Base-by-base conservation (phyloP, 768 basidiomycete species). In the Lentinula boryana region DNA sequence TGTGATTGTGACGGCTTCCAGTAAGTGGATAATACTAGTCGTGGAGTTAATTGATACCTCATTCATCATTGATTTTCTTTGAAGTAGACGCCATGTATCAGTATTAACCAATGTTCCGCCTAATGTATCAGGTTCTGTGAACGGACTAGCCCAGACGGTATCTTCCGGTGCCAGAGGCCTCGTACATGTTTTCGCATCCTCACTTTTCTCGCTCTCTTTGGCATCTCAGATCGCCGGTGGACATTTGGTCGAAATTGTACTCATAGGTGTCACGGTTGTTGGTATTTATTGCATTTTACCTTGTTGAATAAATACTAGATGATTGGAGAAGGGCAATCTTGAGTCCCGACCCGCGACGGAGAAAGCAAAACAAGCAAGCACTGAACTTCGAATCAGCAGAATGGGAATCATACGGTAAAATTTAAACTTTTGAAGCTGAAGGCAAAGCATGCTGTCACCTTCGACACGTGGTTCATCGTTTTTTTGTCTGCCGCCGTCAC, bases 91-190 rank as follows among this genome's bases (percentile, higher is more conserved):
- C 68, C 69, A 77, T 72, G 67, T 84, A 74, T 67, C 76, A 67
- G 77, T 71, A 62, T 81, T 68, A 69, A 80, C 65, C 73, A 80
- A 64, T 69, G 75, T 67, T 64, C 84, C 67, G 64, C 70, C 74
- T 1, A 67, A 72, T 0, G 67, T 80, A 10, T 71, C 87, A 8
- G 84, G 80, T 1, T 75, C 82, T 3, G 76, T 77, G 16, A 85
- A 84, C 62, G 83, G 84, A 1, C 62, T 85, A 32, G 83, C 77
- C 3, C 85, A 88, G 68, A 81, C 82, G 67, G 67, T 78, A 4
- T 74, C 75, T 2, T 82, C 80, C 0, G 69, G 76, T 4, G 72
- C 79, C 64, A 76, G 85, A 23, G 73, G 83, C 0, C 65, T 86
- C 9, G 82, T 81, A 2, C 85, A 85, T 1, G 75, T 81, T 13